A percentile compares a stretch with the other conserved stretches of the same genome.
These are phyloP conservation scores for Metarhizium sp. DNA, from an alignment of 2,329 filamentous ascomycete species.

Conservation along the genomic window DNA sequence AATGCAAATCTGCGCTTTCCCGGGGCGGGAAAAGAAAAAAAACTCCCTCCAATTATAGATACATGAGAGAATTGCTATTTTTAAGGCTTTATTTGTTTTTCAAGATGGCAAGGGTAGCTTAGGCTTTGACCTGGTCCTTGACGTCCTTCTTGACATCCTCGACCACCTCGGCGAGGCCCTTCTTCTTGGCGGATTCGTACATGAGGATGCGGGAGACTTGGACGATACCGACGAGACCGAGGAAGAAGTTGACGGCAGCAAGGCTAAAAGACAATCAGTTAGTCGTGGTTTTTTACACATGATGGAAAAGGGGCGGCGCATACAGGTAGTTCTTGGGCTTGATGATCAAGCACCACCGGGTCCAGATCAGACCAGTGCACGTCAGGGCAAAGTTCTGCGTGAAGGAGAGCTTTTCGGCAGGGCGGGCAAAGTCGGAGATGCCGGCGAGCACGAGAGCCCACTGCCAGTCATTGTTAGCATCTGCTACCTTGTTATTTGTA, in stretches of 20 bases:
- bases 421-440: constrained; percentile 82
- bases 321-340: constrained; percentile 86
- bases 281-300: too few relatives aligned
- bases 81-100: background rate
- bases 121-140: constrained; percentile 22
- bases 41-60: background rate
- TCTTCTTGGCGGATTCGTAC: constrained; percentile 54
- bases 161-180: constrained; percentile 22
- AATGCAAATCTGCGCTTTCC: background rate
- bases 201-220: constrained; percentile 71
- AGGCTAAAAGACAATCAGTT: constrained; percentile 48
- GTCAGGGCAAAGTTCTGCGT: constrained; percentile 88
- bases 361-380: constrained; percentile 93
- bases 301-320: constrained; percentile 20
- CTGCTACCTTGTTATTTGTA: background rate
- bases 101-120: background rate
- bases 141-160: constrained; percentile 33
- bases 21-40: background rate
- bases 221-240: constrained; percentile 75
- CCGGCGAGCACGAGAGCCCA: constrained; percentile 92
- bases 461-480: constrained; percentile 28
- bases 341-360: constrained; percentile 96
- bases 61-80: too few relatives aligned
- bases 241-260: constrained; percentile 96
- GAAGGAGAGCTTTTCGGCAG: constrained; percentile 84